Base-by-base conservation (phyloP, 345 rosid genomes). In the Lumnitzera racemosa region DNA sequence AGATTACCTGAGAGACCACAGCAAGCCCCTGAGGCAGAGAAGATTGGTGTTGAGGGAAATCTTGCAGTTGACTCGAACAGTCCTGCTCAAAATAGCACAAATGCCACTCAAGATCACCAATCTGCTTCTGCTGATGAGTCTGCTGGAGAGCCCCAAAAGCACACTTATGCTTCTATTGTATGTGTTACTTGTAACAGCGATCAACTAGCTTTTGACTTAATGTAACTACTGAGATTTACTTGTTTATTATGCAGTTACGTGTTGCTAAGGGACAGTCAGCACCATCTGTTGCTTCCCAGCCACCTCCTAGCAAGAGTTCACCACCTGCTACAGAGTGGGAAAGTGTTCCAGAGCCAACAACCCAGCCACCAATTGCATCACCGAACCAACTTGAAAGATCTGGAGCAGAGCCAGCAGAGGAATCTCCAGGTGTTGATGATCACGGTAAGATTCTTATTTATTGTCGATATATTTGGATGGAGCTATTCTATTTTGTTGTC, bases 91-190 rank as follows among this genome's bases (percentile, higher is more conserved):
- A 63, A 53, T 64, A 3, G 63, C 29, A 59, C 57, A 20, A 72
- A 62, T 73, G 57, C 62, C 29, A 53, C 24, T 31, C 80, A 69
- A 57, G 85, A 83, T 57, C 67, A 63, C 24, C 51, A 77, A 63
- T 70, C 73, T 65, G 60, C 80, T 43, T 65, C 76, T 60, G 65
- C 73, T 51, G 81, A 83, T 64, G 85, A 83, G 61, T 60, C 81
- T 55, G 64, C 67, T 51, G 83, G 61, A 48, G 89, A 76, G 66
- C 81, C 79, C 56, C 89, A 71, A 64, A 83, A 78, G 58, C 89
- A 68, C 72, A 86, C 89, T 27, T 83, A 83, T 51, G 94, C 94
- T 56, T 83, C 89, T 48, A 83, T 86, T 76, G 94, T 86, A 84
- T 50, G 86, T 63, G 61, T 69, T 66, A 55, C 24, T 5, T 15